Conservation (phyloP, 2,329 filamentous ascomycete genomes). For the Sclerotinia spermophila region DNA sequence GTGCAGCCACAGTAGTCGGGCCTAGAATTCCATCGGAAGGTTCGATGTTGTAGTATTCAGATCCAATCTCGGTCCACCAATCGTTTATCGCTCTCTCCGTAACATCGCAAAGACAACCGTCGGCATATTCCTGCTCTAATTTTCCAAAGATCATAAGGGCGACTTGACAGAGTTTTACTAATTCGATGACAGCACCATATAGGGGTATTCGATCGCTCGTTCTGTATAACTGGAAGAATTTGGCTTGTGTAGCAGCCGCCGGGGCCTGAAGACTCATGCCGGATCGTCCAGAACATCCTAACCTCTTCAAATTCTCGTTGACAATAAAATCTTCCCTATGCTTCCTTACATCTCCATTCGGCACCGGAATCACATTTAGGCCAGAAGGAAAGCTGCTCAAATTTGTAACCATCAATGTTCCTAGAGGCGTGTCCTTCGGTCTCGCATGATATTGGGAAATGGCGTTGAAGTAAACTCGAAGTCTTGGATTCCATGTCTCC, state of each 20-base stretch:
- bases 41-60: conserved; percentile 87
- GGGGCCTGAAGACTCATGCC: conserved; percentile 78
- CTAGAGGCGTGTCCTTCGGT: conserved; percentile 74
- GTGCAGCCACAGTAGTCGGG: conserved; percentile 82
- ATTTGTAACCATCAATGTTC: conserved; percentile 90
- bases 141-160: conserved; percentile 85
- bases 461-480: conserved; percentile 82
- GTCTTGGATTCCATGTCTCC: conserved; percentile 69
- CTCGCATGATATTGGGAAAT: conserved; percentile 82
- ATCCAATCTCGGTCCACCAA: conserved; percentile 95
- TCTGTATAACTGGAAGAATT: conserved; percentile 87
- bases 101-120: conserved; percentile 87
- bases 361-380: conserved; percentile 85
- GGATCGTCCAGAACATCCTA: conserved; percentile 87
- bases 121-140: conserved; percentile 81
- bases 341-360: conserved; percentile 77
- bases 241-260: conserved; percentile 76
- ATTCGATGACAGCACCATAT: conserved; percentile 74
- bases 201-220: conserved; percentile 80
- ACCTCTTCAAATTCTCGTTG: conserved; percentile 87
- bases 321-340: conserved; percentile 85
- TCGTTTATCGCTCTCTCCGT: conserved; percentile 87
- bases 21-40: conserved; percentile 90
- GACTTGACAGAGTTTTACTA: conserved; percentile 87
- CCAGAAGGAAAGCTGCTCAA: conserved; percentile 88